Evolutionary conservation across 2,329 filamentous ascomycete species (phyloP).

Genomic region (Claviceps lovelessii): DNA sequence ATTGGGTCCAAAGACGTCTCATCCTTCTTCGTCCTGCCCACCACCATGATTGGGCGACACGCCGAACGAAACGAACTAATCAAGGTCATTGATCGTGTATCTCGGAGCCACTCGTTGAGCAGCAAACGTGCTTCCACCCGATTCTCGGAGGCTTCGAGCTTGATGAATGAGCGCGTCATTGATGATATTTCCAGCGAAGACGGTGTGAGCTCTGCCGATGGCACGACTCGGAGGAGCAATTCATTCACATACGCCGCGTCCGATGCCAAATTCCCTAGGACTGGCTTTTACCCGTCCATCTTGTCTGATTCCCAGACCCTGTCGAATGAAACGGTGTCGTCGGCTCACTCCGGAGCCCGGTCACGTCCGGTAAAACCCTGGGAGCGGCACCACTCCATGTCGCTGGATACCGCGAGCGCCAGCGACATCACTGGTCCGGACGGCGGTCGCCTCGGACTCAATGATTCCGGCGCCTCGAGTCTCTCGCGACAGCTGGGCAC

Average conservation of each 20-base stretch:
- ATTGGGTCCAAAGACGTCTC: slow-evolving; percentile 78
- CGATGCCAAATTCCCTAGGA: slow-evolving; percentile 26
- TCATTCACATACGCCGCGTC: slow-evolving; percentile 33
- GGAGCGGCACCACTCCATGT: slow-evolving; percentile 39
- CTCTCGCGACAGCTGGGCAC: slow-evolving; percentile 40
- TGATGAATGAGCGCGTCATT: slow-evolving; percentile 36
- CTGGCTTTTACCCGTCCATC: slow-evolving; percentile 26
- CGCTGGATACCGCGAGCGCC: slow-evolving; percentile 32
- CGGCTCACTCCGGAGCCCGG: slow-evolving; percentile 26
- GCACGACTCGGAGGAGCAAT: slow-evolving; percentile 32
- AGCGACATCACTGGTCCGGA: slow-evolving; percentile 30
- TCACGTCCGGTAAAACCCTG: slow-evolving; percentile 29
- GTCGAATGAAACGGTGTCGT: slow-evolving; percentile 33
- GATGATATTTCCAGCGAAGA: slow-evolving; percentile 46
- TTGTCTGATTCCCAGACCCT: slow-evolving; percentile 26
- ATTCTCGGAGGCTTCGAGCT: slow-evolving; percentile 38
- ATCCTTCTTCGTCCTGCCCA: slow-evolving; percentile 79
- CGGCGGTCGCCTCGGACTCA: slow-evolving; percentile 26
- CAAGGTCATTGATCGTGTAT: slow-evolving; percentile 61
- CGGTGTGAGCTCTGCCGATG: slow-evolving; percentile 39
- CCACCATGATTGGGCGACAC: slow-evolving; percentile 64
- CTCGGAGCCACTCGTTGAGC: slow-evolving; percentile 44
- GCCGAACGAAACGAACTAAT: slow-evolving; percentile 57
- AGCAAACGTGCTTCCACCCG: slow-evolving; percentile 28
- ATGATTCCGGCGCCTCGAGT: slow-evolving; percentile 33